Base-by-base conservation (phyloP, 2,329 filamentous ascomycete species). In the Diaporthe citri region DNA sequence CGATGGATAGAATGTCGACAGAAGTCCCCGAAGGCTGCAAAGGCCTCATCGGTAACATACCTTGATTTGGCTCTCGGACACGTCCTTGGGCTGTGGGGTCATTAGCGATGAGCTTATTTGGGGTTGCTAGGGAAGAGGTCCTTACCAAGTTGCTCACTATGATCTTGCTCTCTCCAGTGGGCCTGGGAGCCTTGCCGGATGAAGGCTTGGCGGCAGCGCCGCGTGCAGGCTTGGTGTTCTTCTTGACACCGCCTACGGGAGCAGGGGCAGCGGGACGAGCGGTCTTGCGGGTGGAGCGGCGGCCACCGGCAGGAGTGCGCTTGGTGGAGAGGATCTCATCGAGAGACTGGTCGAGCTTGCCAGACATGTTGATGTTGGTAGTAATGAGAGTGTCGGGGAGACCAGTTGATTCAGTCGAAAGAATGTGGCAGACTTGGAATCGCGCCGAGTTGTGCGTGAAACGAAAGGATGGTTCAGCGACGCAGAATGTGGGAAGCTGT, bases 61-160 rank as follows among this genome's bases (percentile, higher is more conserved):
- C 97, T 99, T 98, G 89, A 99, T 97, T 93, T 97, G 95, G 88
- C 88, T 89, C 91, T 98, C 96, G 87, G 92, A 95, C 86, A 99
- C 95, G 92, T 99, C 97, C 89, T 93, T 93, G 85, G 97, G 97
- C 95, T 98, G 80, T 46, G 73, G 25, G 12, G 34, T 60, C 17
- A 85, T 94, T 87, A 93, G 90, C 66, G 60, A 77, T 5, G 1
- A 60, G 28, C 46, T n/a, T 15, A 39, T 52, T 15, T 43, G 3
- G 60, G 64, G 52, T 48, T 20, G 25, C 28, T 12, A 10, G 31
- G 15, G 80, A 4, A 39, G 39, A 36, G 43, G 46, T 77, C 86
- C 95, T 86, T 93, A 98, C 96, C 90, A 99, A 91, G 89, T 97
- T 97, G 93, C 95, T 98, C 87, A 99, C 96, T 86, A 98, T 94